phyloP scores from a whole-genome alignment of 768 basidiomycete species.

The Suillus plorans region DNA sequence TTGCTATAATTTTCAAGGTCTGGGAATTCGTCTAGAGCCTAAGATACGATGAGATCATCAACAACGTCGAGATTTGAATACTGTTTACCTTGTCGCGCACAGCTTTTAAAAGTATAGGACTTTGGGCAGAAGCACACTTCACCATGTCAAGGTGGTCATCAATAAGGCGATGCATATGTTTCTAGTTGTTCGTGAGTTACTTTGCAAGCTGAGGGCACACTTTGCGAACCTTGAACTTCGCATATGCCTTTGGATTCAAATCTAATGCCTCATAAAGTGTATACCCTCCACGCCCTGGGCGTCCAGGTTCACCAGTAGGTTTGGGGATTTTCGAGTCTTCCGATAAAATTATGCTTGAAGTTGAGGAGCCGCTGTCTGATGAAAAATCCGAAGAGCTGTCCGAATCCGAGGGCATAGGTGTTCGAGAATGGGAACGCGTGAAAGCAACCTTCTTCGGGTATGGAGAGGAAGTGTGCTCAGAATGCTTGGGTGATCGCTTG shows the following conservation, averaged over 20 bases:
- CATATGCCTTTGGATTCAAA: constrained; percentile 19
- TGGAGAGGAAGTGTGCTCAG: neutral
- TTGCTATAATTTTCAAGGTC: constrained; percentile 12
- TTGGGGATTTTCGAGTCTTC: constrained; percentile 23
- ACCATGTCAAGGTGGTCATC: constrained; percentile 8
- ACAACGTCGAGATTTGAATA: neutral
- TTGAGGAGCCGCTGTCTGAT: neutral
- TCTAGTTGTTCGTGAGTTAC: neutral
- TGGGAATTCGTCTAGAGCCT: constrained; percentile 2
- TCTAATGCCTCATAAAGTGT: constrained; percentile 18
- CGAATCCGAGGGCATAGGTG: neutral
- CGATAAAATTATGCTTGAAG: neutral
- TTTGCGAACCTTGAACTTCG: constrained; percentile 20
- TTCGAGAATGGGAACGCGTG: neutral
- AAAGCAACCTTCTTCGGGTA: neutral
- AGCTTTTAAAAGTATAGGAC: neutral
- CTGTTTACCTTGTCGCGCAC: neutral
- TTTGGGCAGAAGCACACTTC: constrained; percentile 14
- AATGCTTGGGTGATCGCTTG: neutral
- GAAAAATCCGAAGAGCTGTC: neutral
- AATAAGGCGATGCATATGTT: neutral
- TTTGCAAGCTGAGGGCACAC: neutral
- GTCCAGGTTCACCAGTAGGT: constrained; percentile 22
- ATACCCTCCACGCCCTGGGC: constrained; percentile 24
- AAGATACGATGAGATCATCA: neutral